phyloP scores from a whole-genome alignment of 2,329 filamentous ascomycete species.

The Neurospora crassa region DNA sequence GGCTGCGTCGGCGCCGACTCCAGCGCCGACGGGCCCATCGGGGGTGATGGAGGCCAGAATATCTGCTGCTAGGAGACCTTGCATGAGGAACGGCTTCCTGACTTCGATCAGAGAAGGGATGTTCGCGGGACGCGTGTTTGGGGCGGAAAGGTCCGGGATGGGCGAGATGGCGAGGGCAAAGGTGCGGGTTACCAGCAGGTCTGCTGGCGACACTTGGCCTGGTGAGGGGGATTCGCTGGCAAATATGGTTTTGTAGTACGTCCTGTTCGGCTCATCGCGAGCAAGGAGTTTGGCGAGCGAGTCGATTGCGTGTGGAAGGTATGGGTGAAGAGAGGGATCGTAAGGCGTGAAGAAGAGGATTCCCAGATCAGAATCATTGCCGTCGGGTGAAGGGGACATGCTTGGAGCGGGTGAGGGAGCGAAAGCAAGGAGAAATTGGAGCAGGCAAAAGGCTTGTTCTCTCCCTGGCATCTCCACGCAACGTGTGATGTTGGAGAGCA shows the following conservation, averaged over 20 bases:
- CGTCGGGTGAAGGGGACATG: slow-evolving; percentile 18
- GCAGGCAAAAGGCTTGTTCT: slow-evolving; percentile 76
- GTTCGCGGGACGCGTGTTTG: slow-evolving; percentile 46
- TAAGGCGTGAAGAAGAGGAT: slow-evolving; percentile 68
- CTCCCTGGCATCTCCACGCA: slow-evolving; percentile 72
- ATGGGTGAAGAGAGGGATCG: slow-evolving; percentile 72
- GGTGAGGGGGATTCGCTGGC: slow-evolving; percentile 49
- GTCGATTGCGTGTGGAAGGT: slow-evolving; percentile 83
- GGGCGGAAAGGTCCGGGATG: slow-evolving; percentile 52
- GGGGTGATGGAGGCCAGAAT: slow-evolving; percentile 68
- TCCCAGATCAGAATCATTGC: slow-evolving; percentile 30
- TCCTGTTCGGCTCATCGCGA: slow-evolving; percentile 84
- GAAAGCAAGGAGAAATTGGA: slow-evolving; percentile 87
- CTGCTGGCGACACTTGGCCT: slow-evolving; percentile 39
- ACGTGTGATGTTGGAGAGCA: slow-evolving; percentile 81
- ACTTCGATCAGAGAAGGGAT: slow-evolving; percentile 63
- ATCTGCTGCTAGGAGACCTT: slow-evolving; percentile 82
- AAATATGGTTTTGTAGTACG: slow-evolving; percentile 76
- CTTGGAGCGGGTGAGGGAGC: slow-evolving; percentile 68
- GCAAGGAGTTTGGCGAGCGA: slow-evolving; percentile 85
- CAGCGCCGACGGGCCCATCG: slow-evolving; percentile 3
- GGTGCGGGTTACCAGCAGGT: slow-evolving; percentile 67
- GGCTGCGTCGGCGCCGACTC: slow-evolving; percentile 49
- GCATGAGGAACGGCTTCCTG: slow-evolving; percentile 82
- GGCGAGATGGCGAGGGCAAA: slow-evolving; percentile 83